Conservation (phyloP, 2,329 filamentous ascomycete species). For the Xylaria sp. region DNA sequence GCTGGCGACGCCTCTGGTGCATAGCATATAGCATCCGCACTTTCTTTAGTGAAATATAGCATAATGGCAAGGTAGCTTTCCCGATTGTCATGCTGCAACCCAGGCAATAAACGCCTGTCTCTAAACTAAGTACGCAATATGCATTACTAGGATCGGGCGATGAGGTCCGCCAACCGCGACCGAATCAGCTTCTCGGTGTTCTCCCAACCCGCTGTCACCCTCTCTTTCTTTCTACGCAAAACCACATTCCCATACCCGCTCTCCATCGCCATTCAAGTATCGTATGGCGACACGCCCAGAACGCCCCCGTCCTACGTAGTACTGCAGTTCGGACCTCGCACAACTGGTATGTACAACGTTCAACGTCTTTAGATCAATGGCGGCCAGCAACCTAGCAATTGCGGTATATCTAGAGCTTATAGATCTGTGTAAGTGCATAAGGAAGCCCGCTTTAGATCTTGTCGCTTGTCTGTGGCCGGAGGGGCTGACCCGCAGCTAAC, state of each 20-base stretch:
- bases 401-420: not conserved
- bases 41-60: slow-evolving; percentile 7
- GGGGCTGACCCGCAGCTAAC: slow-evolving; percentile 4
- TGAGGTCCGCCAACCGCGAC: slow-evolving; percentile 44
- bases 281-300: slow-evolving; percentile 34
- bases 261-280: slow-evolving; percentile 21
- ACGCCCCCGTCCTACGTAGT: slow-evolving; percentile 19
- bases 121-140: slow-evolving; percentile 11
- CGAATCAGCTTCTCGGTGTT: slow-evolving; percentile 43
- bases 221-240: slow-evolving; percentile 37
- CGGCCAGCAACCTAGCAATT: not conserved
- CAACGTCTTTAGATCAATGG: not conserved
- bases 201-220: slow-evolving; percentile 44
- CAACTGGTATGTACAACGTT: not conserved
- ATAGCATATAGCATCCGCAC: slow-evolving; percentile 16
- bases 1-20: slow-evolving; percentile 14
- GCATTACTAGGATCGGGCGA: slow-evolving; percentile 41
- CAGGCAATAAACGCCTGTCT: slow-evolving; percentile 32
- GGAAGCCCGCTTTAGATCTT: not conserved
- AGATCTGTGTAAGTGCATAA: not conserved
- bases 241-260: slow-evolving; percentile 4
- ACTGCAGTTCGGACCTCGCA: not conserved
- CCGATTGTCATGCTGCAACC: slow-evolving; percentile 35
- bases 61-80: slow-evolving; percentile 20
- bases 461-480: slow-evolving; percentile 5